A percentile compares a stretch with the other conserved stretches of the same genome.
phyloP scores from a whole-genome alignment of 495 filamentous ascomycete genomes.

The Neurospora sp. region DNA sequence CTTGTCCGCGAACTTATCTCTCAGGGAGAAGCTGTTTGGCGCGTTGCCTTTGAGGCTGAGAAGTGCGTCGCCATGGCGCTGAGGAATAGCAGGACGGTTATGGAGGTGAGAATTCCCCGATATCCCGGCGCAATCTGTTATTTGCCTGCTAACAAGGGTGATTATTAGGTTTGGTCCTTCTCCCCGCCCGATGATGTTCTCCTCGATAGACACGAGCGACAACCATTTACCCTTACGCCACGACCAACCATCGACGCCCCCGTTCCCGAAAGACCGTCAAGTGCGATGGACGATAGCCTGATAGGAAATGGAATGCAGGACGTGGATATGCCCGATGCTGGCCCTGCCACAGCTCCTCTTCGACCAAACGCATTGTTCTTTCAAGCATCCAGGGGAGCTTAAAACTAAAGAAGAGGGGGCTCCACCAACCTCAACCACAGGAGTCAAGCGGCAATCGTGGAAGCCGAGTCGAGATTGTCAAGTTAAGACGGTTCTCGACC shows the following conservation, averaged over 20 bases:
- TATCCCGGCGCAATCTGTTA: slow-evolving; percentile 5
- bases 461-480: not conserved
- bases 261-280: slow-evolving; percentile 29
- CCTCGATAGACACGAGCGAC: slow-evolving; percentile 35
- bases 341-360: slow-evolving; percentile 34
- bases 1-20: slow-evolving; percentile 84
- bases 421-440: not conserved
- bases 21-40: slow-evolving; percentile 90
- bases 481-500: not conserved
- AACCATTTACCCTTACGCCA: slow-evolving; percentile 14
- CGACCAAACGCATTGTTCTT: slow-evolving; percentile 34
- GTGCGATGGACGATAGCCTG: slow-evolving; percentile 24
- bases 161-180: slow-evolving; percentile 74
- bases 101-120: slow-evolving; percentile 63
- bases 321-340: slow-evolving; percentile 38
- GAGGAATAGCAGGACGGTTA: slow-evolving; percentile 72
- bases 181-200: slow-evolving; percentile 69
- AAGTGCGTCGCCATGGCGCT: slow-evolving; percentile 94
- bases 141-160: not conserved
- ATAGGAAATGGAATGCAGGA: slow-evolving; percentile 24
- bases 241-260: slow-evolving; percentile 25
- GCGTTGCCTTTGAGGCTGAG: slow-evolving; percentile 96
- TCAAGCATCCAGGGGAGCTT: slow-evolving; percentile 8
- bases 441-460: not conserved
- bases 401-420: not conserved